Conservation (phyloP, 2,329 filamentous ascomycete genomes). For the Ophiocordyceps camponoti-floridani region DNA sequence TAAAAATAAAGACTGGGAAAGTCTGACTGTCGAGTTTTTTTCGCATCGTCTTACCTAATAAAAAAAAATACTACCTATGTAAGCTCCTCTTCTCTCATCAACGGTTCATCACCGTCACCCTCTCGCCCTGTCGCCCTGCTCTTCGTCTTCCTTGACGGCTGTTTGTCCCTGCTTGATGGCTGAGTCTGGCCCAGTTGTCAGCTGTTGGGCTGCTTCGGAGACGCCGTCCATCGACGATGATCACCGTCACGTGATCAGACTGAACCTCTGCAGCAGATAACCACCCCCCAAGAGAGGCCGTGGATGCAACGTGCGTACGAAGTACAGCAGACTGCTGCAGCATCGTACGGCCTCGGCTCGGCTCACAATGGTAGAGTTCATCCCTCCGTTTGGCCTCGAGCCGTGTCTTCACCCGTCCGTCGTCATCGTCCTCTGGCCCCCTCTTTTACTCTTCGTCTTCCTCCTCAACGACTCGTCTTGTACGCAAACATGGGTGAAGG, state of each 20-base stretch:
- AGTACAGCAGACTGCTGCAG: neutral
- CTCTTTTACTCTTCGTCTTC: neutral
- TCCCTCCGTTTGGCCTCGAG: neutral
- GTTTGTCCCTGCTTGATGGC: too few relatives aligned
- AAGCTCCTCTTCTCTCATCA: too few relatives aligned
- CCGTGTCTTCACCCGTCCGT: neutral
- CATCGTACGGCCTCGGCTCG: neutral
- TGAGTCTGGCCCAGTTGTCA: too few relatives aligned
- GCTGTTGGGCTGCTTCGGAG: too few relatives aligned
- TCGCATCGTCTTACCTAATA: neutral
- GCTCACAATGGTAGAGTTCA: neutral
- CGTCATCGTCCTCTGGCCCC: neutral
- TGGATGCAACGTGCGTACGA: too few relatives aligned
- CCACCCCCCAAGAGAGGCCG: neutral
- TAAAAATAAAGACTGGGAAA: neutral
- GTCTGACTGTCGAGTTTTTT: neutral
- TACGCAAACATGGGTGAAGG: constrained; percentile 6
- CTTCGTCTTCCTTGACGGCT: too few relatives aligned
- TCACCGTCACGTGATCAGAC: too few relatives aligned
- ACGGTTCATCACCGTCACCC: too few relatives aligned
- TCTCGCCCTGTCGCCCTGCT: too few relatives aligned
- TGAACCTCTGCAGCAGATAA: too few relatives aligned
- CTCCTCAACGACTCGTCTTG: neutral
- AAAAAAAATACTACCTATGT: too few relatives aligned
- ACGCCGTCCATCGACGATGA: too few relatives aligned